Base-by-base conservation (phyloP, 768 basidiomycete species). In the Tephrocybe sp. region DNA sequence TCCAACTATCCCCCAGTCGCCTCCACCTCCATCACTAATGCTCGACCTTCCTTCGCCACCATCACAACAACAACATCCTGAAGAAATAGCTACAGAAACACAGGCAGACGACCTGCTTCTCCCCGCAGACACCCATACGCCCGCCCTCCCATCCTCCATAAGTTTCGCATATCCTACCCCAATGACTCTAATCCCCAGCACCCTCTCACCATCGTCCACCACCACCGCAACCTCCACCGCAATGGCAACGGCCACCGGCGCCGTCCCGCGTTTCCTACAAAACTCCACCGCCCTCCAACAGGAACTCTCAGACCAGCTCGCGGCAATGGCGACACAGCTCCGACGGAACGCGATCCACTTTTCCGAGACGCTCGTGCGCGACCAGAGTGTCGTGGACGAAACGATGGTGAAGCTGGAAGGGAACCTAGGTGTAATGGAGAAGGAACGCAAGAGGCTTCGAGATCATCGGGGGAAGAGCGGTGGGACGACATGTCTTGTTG, bases 251-350 rank as follows among this genome's bases (percentile, higher is more conserved):
- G 63, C 60, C 5, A 57, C 66, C 11, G 58, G 60, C 17, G 71
- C 73, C 3, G 68, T 72, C 4, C 71, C 39, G 6, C 36, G 45
- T 14, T 44, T 74, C 59, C 67, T 79, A 19, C 76, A 81, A 59
- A 78, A 80, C 52, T 80, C 85, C n/a, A 76, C 65, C 32, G 74
- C 77, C 0, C 68, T 87, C 2, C 92, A 95, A 20, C 80, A 90
- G 45, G 81, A 89, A 19, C 80, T 95, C 41, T 78, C 88, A 0
- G 72, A 73, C 8, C 86, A 91, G 60, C 80, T 95, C 20, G 84
- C 83, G 0, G 67, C 82, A 49, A 98, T 98, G 95, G 92, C 92
- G 0, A 73, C 83, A 9, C 92, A 93, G 63, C 82, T 98, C 44
- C 90, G 89, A 60, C 76, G 81, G 19, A 96, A 96, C 57, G 85